These are phyloP conservation scores for Xylaria sp. DNA, from an alignment of 2,329 filamentous ascomycete genomes.

Conservation along the genomic window DNA sequence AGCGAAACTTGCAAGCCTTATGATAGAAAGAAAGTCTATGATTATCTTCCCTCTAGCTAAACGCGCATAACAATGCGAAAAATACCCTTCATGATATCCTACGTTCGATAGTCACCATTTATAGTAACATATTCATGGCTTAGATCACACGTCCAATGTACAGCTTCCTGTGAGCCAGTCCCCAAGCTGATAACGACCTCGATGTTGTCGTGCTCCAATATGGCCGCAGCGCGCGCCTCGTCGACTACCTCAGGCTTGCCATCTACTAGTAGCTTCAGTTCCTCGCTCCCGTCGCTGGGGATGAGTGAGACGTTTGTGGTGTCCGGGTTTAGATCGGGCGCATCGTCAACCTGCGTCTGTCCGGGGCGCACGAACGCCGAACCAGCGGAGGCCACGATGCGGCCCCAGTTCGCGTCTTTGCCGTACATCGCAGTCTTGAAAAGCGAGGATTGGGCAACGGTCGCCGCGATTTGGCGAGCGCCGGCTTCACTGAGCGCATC, in stretches of 20 bases:
- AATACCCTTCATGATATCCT: background rate
- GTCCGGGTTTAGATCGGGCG: constrained; percentile 70
- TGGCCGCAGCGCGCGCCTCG: constrained; percentile 79
- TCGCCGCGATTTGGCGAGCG: constrained; percentile 82
- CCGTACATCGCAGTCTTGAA: constrained; percentile 98
- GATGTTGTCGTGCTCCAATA: constrained; percentile 79
- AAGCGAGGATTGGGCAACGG: constrained; percentile 89
- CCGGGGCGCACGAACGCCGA: constrained; percentile 68
- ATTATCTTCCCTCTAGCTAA: background rate
- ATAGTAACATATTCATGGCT: constrained; percentile 76
- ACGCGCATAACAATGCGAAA: background rate
- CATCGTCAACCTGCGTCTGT: constrained; percentile 64
- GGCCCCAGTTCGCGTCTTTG: constrained; percentile 98
- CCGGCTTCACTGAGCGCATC: constrained; percentile 75
- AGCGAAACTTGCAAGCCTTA: background rate
- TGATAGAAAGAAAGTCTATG: constrained; percentile 7
- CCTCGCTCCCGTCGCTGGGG: constrained; percentile 78
- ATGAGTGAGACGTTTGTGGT: constrained; percentile 82
- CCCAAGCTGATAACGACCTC: constrained; percentile 81
- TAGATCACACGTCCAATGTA: constrained; percentile 88
- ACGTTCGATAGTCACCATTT: constrained; percentile 42
- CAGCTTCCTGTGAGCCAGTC: constrained; percentile 73
- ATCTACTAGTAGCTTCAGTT: constrained; percentile 79
- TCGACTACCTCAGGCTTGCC: constrained; percentile 84
- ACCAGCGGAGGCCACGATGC: constrained; percentile 93